Base-by-base conservation (phyloP, 169 alveolate species). In the Perkinsus marinus region DNA sequence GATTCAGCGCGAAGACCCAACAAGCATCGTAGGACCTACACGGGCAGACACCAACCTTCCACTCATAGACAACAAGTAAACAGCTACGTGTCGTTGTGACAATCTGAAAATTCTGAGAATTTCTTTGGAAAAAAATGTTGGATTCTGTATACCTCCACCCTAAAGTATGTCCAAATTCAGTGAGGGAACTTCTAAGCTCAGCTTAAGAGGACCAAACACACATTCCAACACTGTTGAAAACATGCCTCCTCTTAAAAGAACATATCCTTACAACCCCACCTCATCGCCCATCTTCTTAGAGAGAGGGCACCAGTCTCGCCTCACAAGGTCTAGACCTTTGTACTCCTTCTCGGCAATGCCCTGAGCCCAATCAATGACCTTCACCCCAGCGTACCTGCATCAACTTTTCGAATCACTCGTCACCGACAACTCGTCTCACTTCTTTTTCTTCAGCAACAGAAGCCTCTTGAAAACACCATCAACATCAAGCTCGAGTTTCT, bases 271-370 rank as follows among this genome's bases (percentile, higher is more conserved):
- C 90, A 39, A 89, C 57, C 39, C 92, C 9, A 96, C 96, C 91
- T 93, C 96, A 57, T 95, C 93, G n/a, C 98, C 98, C 41, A 96
- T 96, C 17, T 94, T 94, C 91, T 97, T 98, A 38, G 99, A 96
- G 91, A 99, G 94, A 36, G 96, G 95, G 79, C 99, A 97, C 99
- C 99, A 99, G 94, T 99, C 99, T 92, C 99, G 96, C 92, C 99
- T 94, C 47, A 99, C 99, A 92, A 98, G 95, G 94, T 99, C 99
- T 37, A 99, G 97, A 36, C 99, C 99, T 96, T 98, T 98, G 92
- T 97, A 95, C 95, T 98, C 99, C 68, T 96, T 93, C 79, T 96
- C 96, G 47, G 96, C 95, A 46, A 39, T 90, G 39, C 93, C 94
- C 90, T 94, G 89, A 68, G 92, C 94, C 91, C 95, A 96, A 92